Evolutionary conservation across 208 protist species (phyloP).

Genomic region (Leishmania amazonensis): DNA sequence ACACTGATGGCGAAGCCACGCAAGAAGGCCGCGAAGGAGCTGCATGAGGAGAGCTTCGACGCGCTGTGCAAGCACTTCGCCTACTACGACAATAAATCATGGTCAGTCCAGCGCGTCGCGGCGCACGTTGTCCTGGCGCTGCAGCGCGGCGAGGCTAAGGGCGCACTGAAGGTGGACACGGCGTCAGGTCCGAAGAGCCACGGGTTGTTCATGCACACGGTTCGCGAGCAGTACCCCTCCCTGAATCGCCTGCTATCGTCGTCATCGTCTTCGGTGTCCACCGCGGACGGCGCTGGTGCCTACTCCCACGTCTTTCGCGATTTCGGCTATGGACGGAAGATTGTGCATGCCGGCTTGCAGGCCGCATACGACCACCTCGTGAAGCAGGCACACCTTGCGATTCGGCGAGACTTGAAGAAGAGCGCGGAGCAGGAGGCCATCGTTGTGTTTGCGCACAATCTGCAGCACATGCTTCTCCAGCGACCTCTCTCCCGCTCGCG

Average conservation of each 20-base stretch:
- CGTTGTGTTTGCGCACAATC: conserved; percentile 77
- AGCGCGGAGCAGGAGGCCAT: conserved; percentile 78
- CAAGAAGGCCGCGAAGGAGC: conserved; percentile 70
- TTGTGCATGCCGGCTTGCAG: conserved; percentile 23
- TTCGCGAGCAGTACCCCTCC: conserved; percentile 32
- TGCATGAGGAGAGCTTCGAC: conserved; percentile 53
- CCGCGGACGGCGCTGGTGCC: background rate
- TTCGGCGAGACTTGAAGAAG: conserved; percentile 72
- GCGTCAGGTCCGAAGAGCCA: conserved; percentile 25
- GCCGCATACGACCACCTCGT: conserved; percentile 47
- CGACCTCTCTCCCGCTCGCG: conserved; percentile 63
- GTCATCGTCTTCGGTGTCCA: background rate
- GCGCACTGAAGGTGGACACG: conserved; percentile 64
- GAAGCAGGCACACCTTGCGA: conserved; percentile 41
- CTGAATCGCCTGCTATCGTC: conserved; percentile 18
- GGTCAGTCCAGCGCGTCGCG: conserved; percentile 43
- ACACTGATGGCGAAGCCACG: conserved; percentile 49
- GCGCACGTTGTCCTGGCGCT: conserved; percentile 70
- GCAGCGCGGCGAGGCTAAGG: conserved; percentile 73
- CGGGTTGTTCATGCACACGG: conserved; percentile 42
- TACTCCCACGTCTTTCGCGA: conserved; percentile 10
- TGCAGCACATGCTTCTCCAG: conserved; percentile 83
- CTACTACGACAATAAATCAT: conserved; percentile 61
- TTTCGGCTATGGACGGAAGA: conserved; percentile 13
- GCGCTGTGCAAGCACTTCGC: conserved; percentile 59